A percentile compares a stretch with the other conserved stretches of the same genome.
These are phyloP conservation scores for Yamadazyma dendronema DNA, from an alignment of 1,139 yeast genomes.

Conservation along the genomic window DNA sequence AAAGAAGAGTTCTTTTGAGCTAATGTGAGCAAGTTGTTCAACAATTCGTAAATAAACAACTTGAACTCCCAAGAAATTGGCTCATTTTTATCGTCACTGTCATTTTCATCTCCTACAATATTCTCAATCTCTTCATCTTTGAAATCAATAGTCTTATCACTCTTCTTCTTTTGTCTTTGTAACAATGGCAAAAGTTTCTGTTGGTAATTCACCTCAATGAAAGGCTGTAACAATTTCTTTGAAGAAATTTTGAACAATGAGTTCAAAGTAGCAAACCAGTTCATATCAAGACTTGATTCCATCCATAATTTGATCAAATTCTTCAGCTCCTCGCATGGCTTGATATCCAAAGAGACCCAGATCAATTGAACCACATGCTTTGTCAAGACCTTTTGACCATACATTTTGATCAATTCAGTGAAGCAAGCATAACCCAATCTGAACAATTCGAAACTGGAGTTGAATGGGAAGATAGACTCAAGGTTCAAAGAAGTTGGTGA, in stretches of 20 bases:
- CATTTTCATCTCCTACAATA: slow-evolving; percentile 31
- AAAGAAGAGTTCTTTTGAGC: slow-evolving; percentile 42
- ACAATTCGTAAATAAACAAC: slow-evolving; percentile 55
- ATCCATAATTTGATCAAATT: slow-evolving; percentile 39
- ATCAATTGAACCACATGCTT: slow-evolving; percentile 37
- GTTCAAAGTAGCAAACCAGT: slow-evolving; percentile 42
- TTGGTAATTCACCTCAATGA: slow-evolving; percentile 38
- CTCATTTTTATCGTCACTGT: slow-evolving; percentile 46
- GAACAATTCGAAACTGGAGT: slow-evolving; percentile 35
- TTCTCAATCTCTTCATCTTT: slow-evolving; percentile 48
- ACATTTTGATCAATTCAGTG: slow-evolving; percentile 39
- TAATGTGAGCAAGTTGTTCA: slow-evolving; percentile 49
- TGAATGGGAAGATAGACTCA: slow-evolving; percentile 41
- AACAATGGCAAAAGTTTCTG: slow-evolving; percentile 44
- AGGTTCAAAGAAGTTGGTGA: slow-evolving; percentile 35
- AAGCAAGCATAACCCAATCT: slow-evolving; percentile 40
- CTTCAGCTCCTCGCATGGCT: slow-evolving; percentile 38
- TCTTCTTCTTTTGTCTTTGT: slow-evolving; percentile 43
- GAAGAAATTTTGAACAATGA: slow-evolving; percentile 39
- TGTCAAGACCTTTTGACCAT: slow-evolving; percentile 32
- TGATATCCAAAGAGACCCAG: slow-evolving; percentile 45
- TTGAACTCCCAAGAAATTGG: slow-evolving; percentile 73
- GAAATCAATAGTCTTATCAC: slow-evolving; percentile 33
- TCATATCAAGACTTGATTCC: slow-evolving; percentile 34
- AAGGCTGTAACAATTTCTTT: slow-evolving; percentile 38